Evolutionary conservation across 768 basidiomycete species (phyloP), one percentile per base, ranked within the genome.

Genomic region (Hygrocybe punicea): DNA sequence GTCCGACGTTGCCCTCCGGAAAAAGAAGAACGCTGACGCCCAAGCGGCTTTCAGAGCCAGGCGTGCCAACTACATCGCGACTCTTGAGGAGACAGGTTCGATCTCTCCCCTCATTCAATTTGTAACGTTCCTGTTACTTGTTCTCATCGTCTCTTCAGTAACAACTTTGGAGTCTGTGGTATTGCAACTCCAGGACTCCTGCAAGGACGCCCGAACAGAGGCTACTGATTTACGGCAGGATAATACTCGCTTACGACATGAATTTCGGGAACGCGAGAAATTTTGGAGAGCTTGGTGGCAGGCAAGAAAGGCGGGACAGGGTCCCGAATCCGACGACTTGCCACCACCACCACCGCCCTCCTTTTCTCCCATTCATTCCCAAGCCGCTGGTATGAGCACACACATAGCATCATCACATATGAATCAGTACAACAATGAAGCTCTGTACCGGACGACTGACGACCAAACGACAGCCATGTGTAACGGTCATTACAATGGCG

Each of bases 21-120:
- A 90, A 76, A 90, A 89, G 78, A 93, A 93, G 76, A 93, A 93
- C 65, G 91, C 91, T 35, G 88, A 91, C 67, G 91, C 91, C 2
- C 91, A 93, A 73, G 90, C 91, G 53, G 89, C 89, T 58, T 92
- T 91, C 71, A 79, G 89, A 60, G 87, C 86, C 49, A 75, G 89
- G 62, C 81, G 91, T 62, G 89, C 88, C 49, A 91, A 89, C 71
- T 93, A 93, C 70, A 93, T 93, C 67, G 84, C 87, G 42, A 92
- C 89, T 11, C 82, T 93, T 60, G 91, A 93, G 70, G 90, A 90
- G 68, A 90, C 90, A 77, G 84, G 82, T 82, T 60, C 55, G 62
- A 57, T 42, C 35, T 5, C 36, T 52, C 35, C 25, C 13, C 25
- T 50, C 49, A 16, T n/a, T 47, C 23, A 35, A 10, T 52, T 35